Evolutionary conservation across 1,284 basidiomycete genomes (phyloP), one percentile per base, ranked within the genome.

Genomic region (Vanrija humicola): DNA sequence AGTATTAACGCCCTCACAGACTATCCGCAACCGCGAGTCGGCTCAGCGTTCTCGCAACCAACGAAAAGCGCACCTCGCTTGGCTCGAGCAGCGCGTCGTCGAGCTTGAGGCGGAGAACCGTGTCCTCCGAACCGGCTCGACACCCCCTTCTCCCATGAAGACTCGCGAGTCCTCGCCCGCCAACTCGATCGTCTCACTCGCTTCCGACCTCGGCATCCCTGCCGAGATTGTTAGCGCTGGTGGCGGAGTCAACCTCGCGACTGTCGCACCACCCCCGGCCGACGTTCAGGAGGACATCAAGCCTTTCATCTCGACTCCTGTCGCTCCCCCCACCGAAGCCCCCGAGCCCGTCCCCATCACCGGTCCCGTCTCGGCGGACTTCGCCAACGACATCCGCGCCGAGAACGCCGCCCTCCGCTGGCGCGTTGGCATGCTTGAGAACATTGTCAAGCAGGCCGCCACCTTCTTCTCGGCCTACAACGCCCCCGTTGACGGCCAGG

Each of bases 1-100:
- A 23, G 12, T 43, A 18, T 19, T 42, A 21, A 16, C 49, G 6
- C 14, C 44, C 40, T 9, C 38, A 16, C 52, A 74, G 72, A 71
- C 64, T 6, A 72, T 72, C 23, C 67, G 72, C 6, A 74, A 74
- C 45, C 62, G 72, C 48, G 70, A 74, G 52, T 74, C 72, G 7
- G 72, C 72, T 3, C 72, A 74, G 62, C 66, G 72, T 7, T 72
- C 70, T 18, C 66, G 73, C 15, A 75, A 75, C 58, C 71, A 72
- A 60, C 71, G 73, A 54, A 75, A 75, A 65, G 67, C 68, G 0
- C 73, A 77, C 59, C 64, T 77, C 14, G 70, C 65, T 8, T 68
- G 65, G 58, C 69, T 77, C 23, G 74, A 77, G 60, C 45, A 59
- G n/a, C 67, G 74, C 23, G 73, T 76, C 5, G 55, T 64, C 14